Evolutionary conservation across 331 rosid genomes (phyloP).

Genomic region (Ulmus americana): DNA sequence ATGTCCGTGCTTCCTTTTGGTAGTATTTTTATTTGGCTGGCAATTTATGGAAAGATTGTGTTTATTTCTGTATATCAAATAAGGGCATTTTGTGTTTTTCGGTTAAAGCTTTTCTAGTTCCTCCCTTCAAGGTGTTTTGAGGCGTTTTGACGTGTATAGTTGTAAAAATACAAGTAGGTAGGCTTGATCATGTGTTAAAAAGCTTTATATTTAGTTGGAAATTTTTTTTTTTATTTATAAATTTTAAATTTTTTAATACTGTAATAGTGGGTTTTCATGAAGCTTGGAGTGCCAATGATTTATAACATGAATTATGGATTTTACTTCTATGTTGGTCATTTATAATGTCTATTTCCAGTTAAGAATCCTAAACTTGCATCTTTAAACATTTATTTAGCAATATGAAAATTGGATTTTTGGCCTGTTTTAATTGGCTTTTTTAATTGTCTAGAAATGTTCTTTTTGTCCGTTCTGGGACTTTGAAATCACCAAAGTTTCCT

Average conservation of each 20-base stretch:
- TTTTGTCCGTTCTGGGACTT: too few species aligned
- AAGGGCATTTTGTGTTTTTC: background rate
- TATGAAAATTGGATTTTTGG: too few species aligned
- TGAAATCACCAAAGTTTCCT: too few species aligned
- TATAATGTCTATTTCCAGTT: too few species aligned
- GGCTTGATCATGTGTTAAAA: background rate
- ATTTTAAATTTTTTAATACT: background rate
- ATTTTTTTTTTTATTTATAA: background rate
- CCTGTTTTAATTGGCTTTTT: too few species aligned
- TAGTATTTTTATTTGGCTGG: background rate
- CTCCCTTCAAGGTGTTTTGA: background rate
- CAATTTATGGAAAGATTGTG: background rate
- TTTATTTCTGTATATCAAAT: slow-evolving; percentile 4
- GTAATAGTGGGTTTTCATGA: background rate
- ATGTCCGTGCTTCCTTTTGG: slow-evolving; percentile 1
- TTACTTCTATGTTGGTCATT: too few species aligned
- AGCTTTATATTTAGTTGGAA: background rate
- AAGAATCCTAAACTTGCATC: too few species aligned
- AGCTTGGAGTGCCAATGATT: background rate
- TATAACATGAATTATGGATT: background rate
- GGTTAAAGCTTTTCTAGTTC: background rate
- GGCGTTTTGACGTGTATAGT: background rate
- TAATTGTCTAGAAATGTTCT: too few species aligned
- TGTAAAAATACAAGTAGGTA: background rate
- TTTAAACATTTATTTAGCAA: too few species aligned